These are phyloP conservation scores for Groenewaldozyma sp. DNA, from an alignment of 1,139 yeast genomes.

Conservation along the genomic window DNA sequence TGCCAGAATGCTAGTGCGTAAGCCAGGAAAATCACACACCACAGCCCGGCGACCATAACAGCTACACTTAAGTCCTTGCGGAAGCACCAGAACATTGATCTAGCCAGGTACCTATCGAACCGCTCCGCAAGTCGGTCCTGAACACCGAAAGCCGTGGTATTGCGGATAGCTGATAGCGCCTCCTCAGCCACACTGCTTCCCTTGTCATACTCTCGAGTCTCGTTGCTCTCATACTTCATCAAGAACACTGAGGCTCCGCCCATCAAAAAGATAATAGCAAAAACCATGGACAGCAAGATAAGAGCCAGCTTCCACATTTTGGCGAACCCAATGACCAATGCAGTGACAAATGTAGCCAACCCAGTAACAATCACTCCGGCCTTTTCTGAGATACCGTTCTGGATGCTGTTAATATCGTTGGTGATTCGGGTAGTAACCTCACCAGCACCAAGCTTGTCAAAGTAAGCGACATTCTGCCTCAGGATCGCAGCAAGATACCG, in stretches of 20 bases:
- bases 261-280: conserved; percentile 26
- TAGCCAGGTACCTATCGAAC: conserved; percentile 27
- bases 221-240: conserved; percentile 27
- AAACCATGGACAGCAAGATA: conserved; percentile 31
- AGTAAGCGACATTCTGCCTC: conserved; percentile 38
- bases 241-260: conserved; percentile 24
- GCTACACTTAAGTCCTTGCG: conserved; percentile 28
- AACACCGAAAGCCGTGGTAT: conserved; percentile 37
- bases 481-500: conserved; percentile 32
- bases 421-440: conserved; percentile 38
- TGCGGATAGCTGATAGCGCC: conserved; percentile 33
- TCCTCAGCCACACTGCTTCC: conserved; percentile 38
- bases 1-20: conserved; percentile 39
- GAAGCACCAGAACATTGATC: conserved; percentile 23
- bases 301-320: conserved; percentile 34
- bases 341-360: conserved; percentile 33
- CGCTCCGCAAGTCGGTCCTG: conserved; percentile 31
- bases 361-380: conserved; percentile 34
- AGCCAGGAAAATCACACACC: conserved; percentile 30
- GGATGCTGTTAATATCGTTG: conserved; percentile 35
- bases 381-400: conserved; percentile 39
- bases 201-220: conserved; percentile 27
- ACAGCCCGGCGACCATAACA: conserved; percentile 30
- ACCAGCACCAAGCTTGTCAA: conserved; percentile 38
- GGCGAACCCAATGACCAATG: conserved; percentile 34